Conservation (phyloP, 2,329 filamentous ascomycete species). For the Coniochaeta ligniaria region DNA sequence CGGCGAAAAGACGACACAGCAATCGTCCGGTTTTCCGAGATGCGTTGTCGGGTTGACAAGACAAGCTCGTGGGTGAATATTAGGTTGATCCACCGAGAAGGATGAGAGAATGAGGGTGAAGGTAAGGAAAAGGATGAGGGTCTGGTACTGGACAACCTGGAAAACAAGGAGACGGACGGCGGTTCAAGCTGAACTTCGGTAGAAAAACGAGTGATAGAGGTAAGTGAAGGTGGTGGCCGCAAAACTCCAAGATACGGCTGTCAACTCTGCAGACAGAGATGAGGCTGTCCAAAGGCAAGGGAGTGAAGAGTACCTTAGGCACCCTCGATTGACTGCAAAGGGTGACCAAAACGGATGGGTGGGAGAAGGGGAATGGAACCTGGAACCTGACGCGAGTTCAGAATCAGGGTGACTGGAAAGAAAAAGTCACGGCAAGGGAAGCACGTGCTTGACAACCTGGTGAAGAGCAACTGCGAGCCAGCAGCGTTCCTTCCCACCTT, state of each 20-base stretch:
- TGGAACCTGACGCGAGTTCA: too few species aligned
- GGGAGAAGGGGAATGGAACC: background rate
- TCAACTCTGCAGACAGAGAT: background rate
- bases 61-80: background rate
- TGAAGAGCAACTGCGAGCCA: background rate
- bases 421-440: background rate
- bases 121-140: too few species aligned
- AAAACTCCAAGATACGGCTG: background rate
- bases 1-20: background rate
- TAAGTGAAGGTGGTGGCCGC: background rate
- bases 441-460: background rate
- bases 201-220: background rate
- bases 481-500: background rate
- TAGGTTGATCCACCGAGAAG: background rate
- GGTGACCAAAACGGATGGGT: background rate
- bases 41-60: background rate
- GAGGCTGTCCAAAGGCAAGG: background rate
- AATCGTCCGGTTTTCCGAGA: background rate
- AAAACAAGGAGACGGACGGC: background rate
- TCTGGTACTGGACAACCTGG: too few species aligned
- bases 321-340: background rate
- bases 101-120: too few species aligned
- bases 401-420: background rate
- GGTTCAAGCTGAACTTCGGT: background rate
- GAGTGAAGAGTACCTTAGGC: background rate